Evolutionary conservation across 1,284 basidiomycete species (phyloP).

Genomic region (Cryptococcus sp.): DNA sequence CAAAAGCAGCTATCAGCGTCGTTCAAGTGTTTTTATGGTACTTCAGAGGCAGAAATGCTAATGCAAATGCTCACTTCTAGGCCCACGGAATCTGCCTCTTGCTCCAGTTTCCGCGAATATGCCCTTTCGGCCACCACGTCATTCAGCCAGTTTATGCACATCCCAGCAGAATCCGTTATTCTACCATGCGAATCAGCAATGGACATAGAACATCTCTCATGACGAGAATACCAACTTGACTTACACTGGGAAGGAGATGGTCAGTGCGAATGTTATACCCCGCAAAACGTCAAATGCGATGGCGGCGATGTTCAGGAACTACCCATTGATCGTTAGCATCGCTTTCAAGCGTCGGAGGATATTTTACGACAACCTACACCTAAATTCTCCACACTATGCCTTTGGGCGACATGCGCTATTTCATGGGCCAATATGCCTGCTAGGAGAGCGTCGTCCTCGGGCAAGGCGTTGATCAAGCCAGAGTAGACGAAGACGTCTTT

Average conservation of each 20-base stretch:
- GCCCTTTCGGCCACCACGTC: slow-evolving; percentile 57
- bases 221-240: slow-evolving; percentile 21
- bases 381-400: slow-evolving; percentile 58
- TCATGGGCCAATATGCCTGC: slow-evolving; percentile 58
- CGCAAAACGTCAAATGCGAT: slow-evolving; percentile 58
- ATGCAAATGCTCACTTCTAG: slow-evolving; percentile 49
- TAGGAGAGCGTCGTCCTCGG: slow-evolving; percentile 54
- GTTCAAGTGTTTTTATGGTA: background rate
- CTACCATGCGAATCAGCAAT: slow-evolving; percentile 24
- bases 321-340: background rate
- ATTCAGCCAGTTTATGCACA: slow-evolving; percentile 57
- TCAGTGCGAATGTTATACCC: slow-evolving; percentile 57
- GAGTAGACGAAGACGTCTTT: slow-evolving; percentile 59
- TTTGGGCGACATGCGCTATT: slow-evolving; percentile 56
- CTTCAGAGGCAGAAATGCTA: background rate
- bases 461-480: slow-evolving; percentile 55
- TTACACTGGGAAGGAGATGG: slow-evolving; percentile 57
- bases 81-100: slow-evolving; percentile 58
- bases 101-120: slow-evolving; percentile 58
- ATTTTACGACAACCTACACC: slow-evolving; percentile 46
- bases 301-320: slow-evolving; percentile 57
- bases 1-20: background rate
- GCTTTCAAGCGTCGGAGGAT: background rate
- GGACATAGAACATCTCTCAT: background rate
- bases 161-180: slow-evolving; percentile 55